Conservation (phyloP, 2,329 filamentous ascomycete species). For the Aphanoascus verrucosus region DNA sequence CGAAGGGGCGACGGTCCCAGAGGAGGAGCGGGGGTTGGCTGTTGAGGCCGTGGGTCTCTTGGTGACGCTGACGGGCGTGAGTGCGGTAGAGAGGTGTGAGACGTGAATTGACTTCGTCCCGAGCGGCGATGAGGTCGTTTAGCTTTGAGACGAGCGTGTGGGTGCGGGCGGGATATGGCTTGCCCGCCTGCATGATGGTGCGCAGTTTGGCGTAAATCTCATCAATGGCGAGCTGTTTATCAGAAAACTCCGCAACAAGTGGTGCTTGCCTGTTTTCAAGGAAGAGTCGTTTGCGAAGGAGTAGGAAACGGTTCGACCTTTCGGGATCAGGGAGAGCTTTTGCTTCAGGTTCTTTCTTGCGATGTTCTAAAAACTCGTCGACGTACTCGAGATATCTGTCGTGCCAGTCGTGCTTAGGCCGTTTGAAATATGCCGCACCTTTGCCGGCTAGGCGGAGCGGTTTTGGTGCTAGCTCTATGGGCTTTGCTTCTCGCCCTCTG, state of each 20-base stretch:
- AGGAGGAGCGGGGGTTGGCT: conserved; percentile 40
- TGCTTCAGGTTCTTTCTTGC: background rate
- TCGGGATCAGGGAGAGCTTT: background rate
- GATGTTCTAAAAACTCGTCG: conserved; percentile 10
- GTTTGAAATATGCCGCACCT: conserved; percentile 24
- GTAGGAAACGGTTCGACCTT: conserved; percentile 12
- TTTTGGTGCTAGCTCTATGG: conserved; percentile 21
- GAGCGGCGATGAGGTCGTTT: background rate
- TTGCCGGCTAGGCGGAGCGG: conserved; percentile 15
- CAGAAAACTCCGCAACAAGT: conserved; percentile 13
- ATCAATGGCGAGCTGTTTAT: conserved; percentile 22
- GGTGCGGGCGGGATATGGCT: conserved; percentile 1
- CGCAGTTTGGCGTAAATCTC: conserved; percentile 14
- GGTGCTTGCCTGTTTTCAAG: conserved; percentile 21
- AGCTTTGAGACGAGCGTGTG: background rate
- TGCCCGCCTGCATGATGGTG: conserved; percentile 3
- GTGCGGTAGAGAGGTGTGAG: background rate
- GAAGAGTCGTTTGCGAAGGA: conserved; percentile 17
- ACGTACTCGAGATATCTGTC: conserved; percentile 31
- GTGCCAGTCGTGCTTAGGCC: conserved; percentile 30
- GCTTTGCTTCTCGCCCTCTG: conserved; percentile 20
- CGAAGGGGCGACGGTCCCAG: conserved; percentile 61
- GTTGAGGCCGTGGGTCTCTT: conserved; percentile 3
- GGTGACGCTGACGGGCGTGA: conserved; percentile 1
- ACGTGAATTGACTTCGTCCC: background rate